Evolutionary conservation across 305 asterid species (phyloP).

Genomic region (Ilex paraguariensis): DNA sequence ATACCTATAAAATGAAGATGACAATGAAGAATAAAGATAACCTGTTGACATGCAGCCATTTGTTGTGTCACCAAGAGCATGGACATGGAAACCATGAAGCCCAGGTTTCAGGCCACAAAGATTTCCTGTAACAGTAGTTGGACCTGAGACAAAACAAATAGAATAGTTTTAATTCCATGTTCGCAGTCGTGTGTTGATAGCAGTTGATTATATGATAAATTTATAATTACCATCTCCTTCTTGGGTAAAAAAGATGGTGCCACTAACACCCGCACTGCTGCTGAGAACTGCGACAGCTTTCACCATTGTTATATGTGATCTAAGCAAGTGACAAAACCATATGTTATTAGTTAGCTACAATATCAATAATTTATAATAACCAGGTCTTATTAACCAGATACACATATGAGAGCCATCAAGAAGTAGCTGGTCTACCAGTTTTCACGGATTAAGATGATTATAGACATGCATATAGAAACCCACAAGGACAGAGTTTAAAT

Average conservation of each 20-base stretch:
- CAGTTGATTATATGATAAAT: no score
- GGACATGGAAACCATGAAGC: constrained; percentile 91
- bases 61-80: constrained; percentile 98
- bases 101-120: constrained; percentile 88
- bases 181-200: no score
- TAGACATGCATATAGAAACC: no score
- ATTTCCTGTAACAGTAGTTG: constrained; percentile 72
- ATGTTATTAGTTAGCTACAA: neutral
- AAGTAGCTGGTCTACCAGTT: no score
- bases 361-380: no score
- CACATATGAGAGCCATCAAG: no score
- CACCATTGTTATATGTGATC: constrained; percentile 80
- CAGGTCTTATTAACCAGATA: no score
- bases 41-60: constrained; percentile 99
- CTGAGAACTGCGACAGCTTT: constrained; percentile 86
- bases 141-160: constrained; percentile 34
- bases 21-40: constrained; percentile 16
- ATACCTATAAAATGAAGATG: neutral
- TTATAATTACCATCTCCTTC: constrained; percentile 70
- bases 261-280: constrained; percentile 87
- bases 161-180: neutral
- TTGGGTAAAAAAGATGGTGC: constrained; percentile 68
- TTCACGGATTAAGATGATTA: no score
- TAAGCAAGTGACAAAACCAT: constrained; percentile 15
- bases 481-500: no score